phyloP scores from a whole-genome alignment of 495 filamentous ascomycete genomes.

The Delitschia confertaspora region DNA sequence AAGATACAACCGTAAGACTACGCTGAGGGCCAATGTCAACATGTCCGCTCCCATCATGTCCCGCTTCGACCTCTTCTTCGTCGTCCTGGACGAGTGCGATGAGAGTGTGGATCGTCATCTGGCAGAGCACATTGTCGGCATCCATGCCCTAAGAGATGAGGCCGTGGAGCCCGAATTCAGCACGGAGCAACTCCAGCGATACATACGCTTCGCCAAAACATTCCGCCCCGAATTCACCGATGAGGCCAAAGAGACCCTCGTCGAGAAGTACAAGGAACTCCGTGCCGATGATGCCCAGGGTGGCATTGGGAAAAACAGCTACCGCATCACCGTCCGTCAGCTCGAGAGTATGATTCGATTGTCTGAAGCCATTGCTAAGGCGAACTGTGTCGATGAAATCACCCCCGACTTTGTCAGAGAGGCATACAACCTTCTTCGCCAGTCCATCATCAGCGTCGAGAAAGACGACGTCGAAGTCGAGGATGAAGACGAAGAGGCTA shows the following conservation, averaged over 20 bases:
- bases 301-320: slow-evolving; percentile 82
- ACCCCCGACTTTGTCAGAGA: slow-evolving; percentile 77
- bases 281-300: slow-evolving; percentile 90
- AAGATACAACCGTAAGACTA: slow-evolving; percentile 91
- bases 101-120: slow-evolving; percentile 82
- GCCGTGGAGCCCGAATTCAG: slow-evolving; percentile 87
- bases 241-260: slow-evolving; percentile 75
- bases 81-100: slow-evolving; percentile 95
- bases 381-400: slow-evolving; percentile 91
- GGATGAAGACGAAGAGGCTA: slow-evolving; percentile 60
- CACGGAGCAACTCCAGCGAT: slow-evolving; percentile 93
- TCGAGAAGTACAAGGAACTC: slow-evolving; percentile 93
- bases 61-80: slow-evolving; percentile 97
- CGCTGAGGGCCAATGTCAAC: slow-evolving; percentile 90
- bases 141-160: slow-evolving; percentile 85
- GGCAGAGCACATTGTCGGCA: slow-evolving; percentile 86
- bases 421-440: slow-evolving; percentile 77
- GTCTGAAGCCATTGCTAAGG: slow-evolving; percentile 92
- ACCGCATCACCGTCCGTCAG: slow-evolving; percentile 94
- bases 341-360: slow-evolving; percentile 91
- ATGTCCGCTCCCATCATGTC: slow-evolving; percentile 99
- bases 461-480: slow-evolving; percentile 97
- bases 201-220: slow-evolving; percentile 91
- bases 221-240: slow-evolving; percentile 89
- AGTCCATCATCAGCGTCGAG: slow-evolving; percentile 95